These are phyloP conservation scores for Escovopsis weberi DNA, from an alignment of 2,329 filamentous ascomycete genomes.

Conservation along the genomic window DNA sequence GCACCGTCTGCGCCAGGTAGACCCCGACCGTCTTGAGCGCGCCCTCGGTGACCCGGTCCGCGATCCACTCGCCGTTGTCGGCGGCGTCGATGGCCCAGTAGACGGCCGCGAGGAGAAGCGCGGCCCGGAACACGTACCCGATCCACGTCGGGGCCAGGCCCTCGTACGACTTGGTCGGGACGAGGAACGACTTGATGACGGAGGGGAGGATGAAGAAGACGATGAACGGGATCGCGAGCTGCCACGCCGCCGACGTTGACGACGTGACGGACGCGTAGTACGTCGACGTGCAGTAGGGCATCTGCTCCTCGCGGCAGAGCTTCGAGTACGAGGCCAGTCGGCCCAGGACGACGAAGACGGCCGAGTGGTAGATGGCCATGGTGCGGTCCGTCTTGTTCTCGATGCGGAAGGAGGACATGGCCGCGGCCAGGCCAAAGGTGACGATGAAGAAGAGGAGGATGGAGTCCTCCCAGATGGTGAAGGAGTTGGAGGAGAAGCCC, in stretches of 20 bases:
- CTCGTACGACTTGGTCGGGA: slow-evolving; percentile 73
- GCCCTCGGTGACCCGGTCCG: slow-evolving; percentile 35
- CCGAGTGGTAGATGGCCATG: slow-evolving; percentile 70
- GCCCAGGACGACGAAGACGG: slow-evolving; percentile 66
- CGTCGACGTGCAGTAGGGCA: slow-evolving; percentile 89
- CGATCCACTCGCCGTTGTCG: slow-evolving; percentile 65
- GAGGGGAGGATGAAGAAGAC: slow-evolving; percentile 57
- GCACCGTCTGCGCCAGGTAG: slow-evolving; percentile 62
- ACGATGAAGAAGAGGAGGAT: slow-evolving; percentile 84
- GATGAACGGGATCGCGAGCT: slow-evolving; percentile 66
- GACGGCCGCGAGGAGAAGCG: slow-evolving; percentile 58
- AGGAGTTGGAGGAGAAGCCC: slow-evolving; percentile 94
- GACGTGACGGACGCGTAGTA: slow-evolving; percentile 89
- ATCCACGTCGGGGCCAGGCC: slow-evolving; percentile 78
- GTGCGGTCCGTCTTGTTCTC: slow-evolving; percentile 51
- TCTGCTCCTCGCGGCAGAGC: slow-evolving; percentile 93
- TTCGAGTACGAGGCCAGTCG: slow-evolving; percentile 76
- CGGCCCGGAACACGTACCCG: slow-evolving; percentile 60
- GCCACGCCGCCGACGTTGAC: slow-evolving; percentile 86
- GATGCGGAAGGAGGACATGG: slow-evolving; percentile 62
- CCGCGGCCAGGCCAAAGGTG: slow-evolving; percentile 68
- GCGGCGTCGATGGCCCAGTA: slow-evolving; percentile 89
- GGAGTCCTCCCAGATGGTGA: slow-evolving; percentile 96
- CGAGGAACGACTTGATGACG: slow-evolving; percentile 66
- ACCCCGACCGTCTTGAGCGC: slow-evolving; percentile 61